Percentiles rank a stretch among this genome's conserved stretches.
Evolutionary conservation across 2,329 filamentous ascomycete genomes (phyloP).

Genomic region (Venturia asperata): DNA sequence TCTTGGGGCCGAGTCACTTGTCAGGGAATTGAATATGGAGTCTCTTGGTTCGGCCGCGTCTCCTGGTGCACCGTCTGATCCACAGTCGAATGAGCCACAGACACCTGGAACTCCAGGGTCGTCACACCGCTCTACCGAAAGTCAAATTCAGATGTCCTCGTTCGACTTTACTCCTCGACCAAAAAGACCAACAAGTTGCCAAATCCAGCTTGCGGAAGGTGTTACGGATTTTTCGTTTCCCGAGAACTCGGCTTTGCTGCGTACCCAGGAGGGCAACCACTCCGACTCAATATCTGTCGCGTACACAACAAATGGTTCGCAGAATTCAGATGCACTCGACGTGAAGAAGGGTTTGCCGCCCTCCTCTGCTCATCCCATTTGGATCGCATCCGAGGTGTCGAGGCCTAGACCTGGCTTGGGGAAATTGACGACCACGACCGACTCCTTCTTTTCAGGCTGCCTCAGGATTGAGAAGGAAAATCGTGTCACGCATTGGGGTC

Average conservation of each 20-base stretch:
- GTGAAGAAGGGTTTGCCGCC: not conserved
- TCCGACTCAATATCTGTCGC: constrained; percentile 6
- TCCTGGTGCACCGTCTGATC: not conserved
- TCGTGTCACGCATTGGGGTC: constrained; percentile 66
- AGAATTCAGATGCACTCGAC: not conserved
- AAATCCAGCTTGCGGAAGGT: not conserved
- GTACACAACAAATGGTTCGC: not conserved
- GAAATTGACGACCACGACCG: constrained; percentile 56
- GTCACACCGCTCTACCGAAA: constrained; percentile 3
- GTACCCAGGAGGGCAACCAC: not conserved
- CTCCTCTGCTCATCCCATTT: constrained; percentile 2
- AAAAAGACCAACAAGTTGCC: not conserved
- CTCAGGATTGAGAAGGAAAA: constrained; percentile 53
- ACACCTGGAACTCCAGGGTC: constrained; percentile 30
- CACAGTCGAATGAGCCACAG: constrained; percentile 25
- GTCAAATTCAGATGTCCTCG: not conserved
- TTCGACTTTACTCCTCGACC: constrained; percentile 13
- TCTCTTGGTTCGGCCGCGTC: constrained; percentile 21
- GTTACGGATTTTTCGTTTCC: not conserved
- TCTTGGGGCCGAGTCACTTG: constrained; percentile 42
- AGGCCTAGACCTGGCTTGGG: constrained; percentile 35
- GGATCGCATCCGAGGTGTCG: not conserved
- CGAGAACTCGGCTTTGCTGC: not conserved
- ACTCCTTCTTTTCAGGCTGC: constrained; percentile 58
- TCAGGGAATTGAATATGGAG: constrained; percentile 43